Conservation (phyloP, 805 yeast species). For the Pichia ethanolica region DNA sequence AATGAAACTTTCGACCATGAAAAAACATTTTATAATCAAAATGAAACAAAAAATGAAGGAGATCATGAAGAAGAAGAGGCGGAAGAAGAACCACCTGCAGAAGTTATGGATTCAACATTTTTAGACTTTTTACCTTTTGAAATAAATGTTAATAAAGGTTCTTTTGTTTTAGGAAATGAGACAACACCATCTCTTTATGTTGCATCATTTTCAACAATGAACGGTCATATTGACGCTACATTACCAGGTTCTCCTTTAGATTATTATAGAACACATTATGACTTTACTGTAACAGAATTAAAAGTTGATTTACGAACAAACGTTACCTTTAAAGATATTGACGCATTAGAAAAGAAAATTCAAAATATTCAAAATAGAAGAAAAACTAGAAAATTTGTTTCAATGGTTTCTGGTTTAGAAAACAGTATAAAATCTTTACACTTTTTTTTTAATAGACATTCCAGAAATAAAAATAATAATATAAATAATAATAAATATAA, state of each 20-base stretch:
- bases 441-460: neutral
- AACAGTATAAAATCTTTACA: neutral
- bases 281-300: slow-evolving; percentile 43
- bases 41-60: neutral
- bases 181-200: slow-evolving; percentile 69
- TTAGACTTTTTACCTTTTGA: slow-evolving; percentile 53
- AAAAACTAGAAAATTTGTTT: slow-evolving; percentile 1
- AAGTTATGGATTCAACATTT: slow-evolving; percentile 13
- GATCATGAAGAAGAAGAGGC: neutral
- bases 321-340: slow-evolving; percentile 42
- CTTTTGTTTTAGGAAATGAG: slow-evolving; percentile 73
- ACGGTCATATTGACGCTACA: slow-evolving; percentile 51
- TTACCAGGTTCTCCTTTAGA: slow-evolving; percentile 45
- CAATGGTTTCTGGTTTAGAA: slow-evolving; percentile 4
- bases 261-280: slow-evolving; percentile 39
- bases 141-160: slow-evolving; percentile 53
- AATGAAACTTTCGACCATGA: neutral
- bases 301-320: slow-evolving; percentile 63
- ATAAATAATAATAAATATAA: no score
- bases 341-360: slow-evolving; percentile 5
- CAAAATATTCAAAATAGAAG: neutral
- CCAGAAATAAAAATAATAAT: no score
- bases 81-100: neutral
- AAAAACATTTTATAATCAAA: no score
- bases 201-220: slow-evolving; percentile 46